These are phyloP conservation scores for Candida silvicultrix DNA, from an alignment of 805 yeast species.

Conservation along the genomic window DNA sequence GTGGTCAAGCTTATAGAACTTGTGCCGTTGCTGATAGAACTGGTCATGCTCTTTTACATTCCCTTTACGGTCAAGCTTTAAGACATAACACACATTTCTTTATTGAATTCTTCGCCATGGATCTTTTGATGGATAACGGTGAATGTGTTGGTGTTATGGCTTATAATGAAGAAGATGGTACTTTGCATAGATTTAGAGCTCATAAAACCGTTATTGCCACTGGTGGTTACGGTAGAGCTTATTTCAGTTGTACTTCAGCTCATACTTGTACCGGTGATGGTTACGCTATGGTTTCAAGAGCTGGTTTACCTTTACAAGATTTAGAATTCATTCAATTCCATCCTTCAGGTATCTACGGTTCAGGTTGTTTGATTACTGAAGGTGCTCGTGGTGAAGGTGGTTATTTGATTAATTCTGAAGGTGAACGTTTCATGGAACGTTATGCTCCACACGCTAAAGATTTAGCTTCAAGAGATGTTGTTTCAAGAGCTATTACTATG, in stretches of 20 bases:
- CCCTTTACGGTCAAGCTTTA: constrained; percentile 92
- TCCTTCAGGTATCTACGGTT: constrained; percentile 98
- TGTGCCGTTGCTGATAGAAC: constrained; percentile 99
- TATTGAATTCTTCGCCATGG: constrained; percentile 95
- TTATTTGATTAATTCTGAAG: constrained; percentile 89
- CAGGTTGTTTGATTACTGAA: constrained; percentile 98
- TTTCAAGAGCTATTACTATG: constrained; percentile 96
- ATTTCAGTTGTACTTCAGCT: constrained; percentile 98
- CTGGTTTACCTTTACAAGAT: constrained; percentile 97
- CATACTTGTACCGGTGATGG: constrained; percentile 99
- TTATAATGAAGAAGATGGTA: constrained; percentile 98
- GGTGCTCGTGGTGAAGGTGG: constrained; percentile 99
- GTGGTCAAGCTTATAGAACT: constrained; percentile 98
- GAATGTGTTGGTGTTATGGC: constrained; percentile 96
- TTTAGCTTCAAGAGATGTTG: constrained; percentile 97
- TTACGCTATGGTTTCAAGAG: constrained; percentile 95
- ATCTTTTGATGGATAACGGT: constrained; percentile 90
- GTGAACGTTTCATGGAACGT: constrained; percentile 99
- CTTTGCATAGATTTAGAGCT: constrained; percentile 94
- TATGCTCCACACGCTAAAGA: constrained; percentile 99
- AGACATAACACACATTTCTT: constrained; percentile 97
- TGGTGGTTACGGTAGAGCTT: constrained; percentile 98
- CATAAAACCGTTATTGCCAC: constrained; percentile 96
- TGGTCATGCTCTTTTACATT: constrained; percentile 94
- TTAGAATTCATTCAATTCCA: constrained; percentile 98